Evolutionary conservation across 345 rosid genomes (phyloP), one percentile per base, ranked within the genome.

Genomic region (Clarkia xantiana): DNA sequence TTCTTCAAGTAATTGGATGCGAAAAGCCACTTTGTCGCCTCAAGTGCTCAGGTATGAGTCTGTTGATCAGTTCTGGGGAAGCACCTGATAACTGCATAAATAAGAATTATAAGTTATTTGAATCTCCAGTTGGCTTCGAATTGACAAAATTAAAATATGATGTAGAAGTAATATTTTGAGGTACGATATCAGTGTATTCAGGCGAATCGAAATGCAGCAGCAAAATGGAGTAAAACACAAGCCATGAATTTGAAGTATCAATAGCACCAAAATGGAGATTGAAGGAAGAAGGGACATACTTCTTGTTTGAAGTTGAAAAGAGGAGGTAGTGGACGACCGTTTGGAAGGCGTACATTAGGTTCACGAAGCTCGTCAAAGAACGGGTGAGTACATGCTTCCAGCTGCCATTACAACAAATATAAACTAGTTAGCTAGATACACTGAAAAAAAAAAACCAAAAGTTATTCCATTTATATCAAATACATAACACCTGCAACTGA

Each of bases 291-390:
- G 9, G 49, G 14, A 45, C 64, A 10, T 70, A 78, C 94, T 60
- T 84, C 89, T 60, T 78, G 76, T 59, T 70, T 81, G 63, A 81
- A 85, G 75, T 81, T 73, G 68, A 81, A 84, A 54, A 84, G 72
- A 0, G 69, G 73, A 36, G 90, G 94, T 44, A 84, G 61, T 3
- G 82, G 72, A 3, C 80, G 80, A 43, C 84, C 79, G 61, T 70
- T 84, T 50, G 90, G 78, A 50, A 84, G 84, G 52, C 82, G 86
- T n/a, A 78, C 76, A 65, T 79, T 79, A 19, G 86, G 86, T 49
- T 77, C 84, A 7, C 90, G 82, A 46, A 84, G 90, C 66, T 84
- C 94, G 54, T 81, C 77, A 65, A 81, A 84, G 73, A 84, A 84
- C 14, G 94, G 79, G 70, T 84, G 94, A 0, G 80, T 72, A 47